phyloP scores from a whole-genome alignment of 352 stramenopile genomes.

The Globisporangium perplexum region DNA sequence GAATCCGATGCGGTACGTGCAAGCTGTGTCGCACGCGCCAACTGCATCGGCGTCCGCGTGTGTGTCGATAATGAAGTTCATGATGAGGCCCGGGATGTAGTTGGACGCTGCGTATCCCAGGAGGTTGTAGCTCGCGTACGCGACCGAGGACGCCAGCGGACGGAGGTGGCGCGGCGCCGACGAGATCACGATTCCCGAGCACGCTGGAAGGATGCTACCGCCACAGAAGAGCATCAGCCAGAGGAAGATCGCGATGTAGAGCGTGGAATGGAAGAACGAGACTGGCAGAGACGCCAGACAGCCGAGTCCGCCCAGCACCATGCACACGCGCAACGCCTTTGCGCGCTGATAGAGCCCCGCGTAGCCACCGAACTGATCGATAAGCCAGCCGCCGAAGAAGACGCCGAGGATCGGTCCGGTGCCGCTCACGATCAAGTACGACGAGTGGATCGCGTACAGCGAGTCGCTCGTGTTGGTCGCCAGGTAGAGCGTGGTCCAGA shows the following conservation, averaged over 20 bases:
- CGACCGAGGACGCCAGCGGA: constrained; percentile 70
- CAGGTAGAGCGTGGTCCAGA: constrained; percentile 83
- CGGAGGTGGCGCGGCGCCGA: constrained; percentile 52
- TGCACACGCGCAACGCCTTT: constrained; percentile 62
- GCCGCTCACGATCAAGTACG: constrained; percentile 71
- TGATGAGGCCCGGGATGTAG: constrained; percentile 78
- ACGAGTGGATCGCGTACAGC: constrained; percentile 66
- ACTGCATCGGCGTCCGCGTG: constrained; percentile 20
- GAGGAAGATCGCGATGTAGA: constrained; percentile 62
- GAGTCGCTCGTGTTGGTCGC: constrained; percentile 77
- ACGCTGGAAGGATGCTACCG: constrained; percentile 60
- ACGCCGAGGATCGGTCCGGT: constrained; percentile 77
- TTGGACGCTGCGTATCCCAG: constrained; percentile 83
- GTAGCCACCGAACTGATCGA: constrained; percentile 76
- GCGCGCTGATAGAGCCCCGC: constrained; percentile 60
- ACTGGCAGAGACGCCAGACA: constrained; percentile 56
- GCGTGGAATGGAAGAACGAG: constrained; percentile 58
- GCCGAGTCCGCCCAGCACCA: constrained; percentile 47
- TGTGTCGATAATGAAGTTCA: constrained; percentile 71
- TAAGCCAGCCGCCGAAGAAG: constrained; percentile 84
- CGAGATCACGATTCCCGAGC: constrained; percentile 82
- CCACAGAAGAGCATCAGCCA: constrained; percentile 86
- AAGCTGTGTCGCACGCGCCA: constrained; percentile 52
- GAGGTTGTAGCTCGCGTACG: constrained; percentile 81
- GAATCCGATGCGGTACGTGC: constrained; percentile 78